phyloP scores from a whole-genome alignment of 192 early-diverging fungal species.

The Thamnidium elegans region DNA sequence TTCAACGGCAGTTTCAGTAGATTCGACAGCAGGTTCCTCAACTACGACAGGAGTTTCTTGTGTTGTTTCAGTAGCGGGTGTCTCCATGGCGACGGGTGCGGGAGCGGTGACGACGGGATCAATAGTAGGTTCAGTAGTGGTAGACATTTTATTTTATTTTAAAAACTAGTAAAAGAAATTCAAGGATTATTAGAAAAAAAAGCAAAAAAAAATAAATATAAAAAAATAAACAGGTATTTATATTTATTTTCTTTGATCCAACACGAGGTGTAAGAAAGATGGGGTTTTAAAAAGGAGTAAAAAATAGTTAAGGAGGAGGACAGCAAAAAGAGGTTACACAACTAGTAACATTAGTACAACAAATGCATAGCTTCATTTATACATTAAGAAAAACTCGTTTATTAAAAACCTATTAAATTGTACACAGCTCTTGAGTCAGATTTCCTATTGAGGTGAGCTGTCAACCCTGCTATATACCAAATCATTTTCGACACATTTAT shows the following conservation, averaged over 20 bases:
- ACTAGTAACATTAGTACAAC: slow-evolving; percentile 13
- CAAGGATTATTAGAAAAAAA: slow-evolving; percentile 4
- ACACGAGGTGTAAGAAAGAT: no score
- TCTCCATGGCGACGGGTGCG: slow-evolving; percentile 9
- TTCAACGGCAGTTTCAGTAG: slow-evolving; percentile 20
- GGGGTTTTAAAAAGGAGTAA: no score
- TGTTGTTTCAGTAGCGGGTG: slow-evolving; percentile 14
- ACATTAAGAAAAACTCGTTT: no score
- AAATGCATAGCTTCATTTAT: no score
- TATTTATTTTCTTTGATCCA: slow-evolving; percentile 8
- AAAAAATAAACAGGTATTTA: slow-evolving; percentile 4
- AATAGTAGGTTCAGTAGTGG: neutral
- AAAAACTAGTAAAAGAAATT: neutral
- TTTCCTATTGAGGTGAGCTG: no score
- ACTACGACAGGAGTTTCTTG: slow-evolving; percentile 7
- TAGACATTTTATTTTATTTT: slow-evolving; percentile 6
- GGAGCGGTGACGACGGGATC: slow-evolving; percentile 6
- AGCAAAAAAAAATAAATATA: neutral
- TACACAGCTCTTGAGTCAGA: no score
- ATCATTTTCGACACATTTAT: no score
- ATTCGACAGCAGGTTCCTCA: slow-evolving; percentile 17
- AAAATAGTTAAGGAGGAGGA: neutral
- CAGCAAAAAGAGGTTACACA: neutral
- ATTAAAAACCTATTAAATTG: no score
- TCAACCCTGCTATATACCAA: no score